These are phyloP conservation scores for Bipolaris gigantea DNA, from an alignment of 2,329 filamentous ascomycete genomes.

Conservation along the genomic window DNA sequence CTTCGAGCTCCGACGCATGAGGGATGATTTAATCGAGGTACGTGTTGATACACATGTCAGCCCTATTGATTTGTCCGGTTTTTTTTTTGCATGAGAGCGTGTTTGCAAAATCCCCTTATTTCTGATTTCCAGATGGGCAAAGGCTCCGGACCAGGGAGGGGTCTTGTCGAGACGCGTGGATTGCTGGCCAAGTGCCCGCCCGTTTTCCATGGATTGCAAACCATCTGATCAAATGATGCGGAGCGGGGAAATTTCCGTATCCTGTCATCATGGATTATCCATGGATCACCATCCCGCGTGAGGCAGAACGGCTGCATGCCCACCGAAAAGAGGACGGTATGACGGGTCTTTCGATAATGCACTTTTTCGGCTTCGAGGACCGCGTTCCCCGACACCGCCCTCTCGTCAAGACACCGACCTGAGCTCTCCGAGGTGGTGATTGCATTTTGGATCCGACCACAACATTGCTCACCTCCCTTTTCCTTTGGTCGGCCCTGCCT, in stretches of 20 bases:
- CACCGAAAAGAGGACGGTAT: neutral
- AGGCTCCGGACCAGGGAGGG: neutral
- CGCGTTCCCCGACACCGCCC: neutral
- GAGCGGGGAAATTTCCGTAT: constrained; percentile 9
- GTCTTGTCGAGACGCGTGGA: constrained; percentile 1
- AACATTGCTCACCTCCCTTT: neutral
- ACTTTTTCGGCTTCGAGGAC: constrained; percentile 7
- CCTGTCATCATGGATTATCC: constrained; percentile 1
- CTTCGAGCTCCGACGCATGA: constrained; percentile 78
- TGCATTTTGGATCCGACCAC: neutral
- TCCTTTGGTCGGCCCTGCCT: neutral
- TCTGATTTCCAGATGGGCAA: constrained; percentile 7
- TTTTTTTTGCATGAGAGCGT: constrained; percentile 3
- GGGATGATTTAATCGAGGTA: constrained; percentile 61
- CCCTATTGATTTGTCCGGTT: neutral
- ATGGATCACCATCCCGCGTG: neutral
- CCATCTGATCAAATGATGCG: constrained; percentile 4
- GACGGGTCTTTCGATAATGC: neutral
- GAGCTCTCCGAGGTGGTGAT: too few relatives aligned
- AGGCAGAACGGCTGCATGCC: neutral
- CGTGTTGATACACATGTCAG: constrained; percentile 17
- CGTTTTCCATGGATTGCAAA: neutral
- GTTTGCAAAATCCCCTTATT: constrained; percentile 22
- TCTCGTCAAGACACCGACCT: neutral
- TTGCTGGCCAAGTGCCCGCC: neutral